Percentiles rank a stretch among this genome's conserved stretches.
Conservation (phyloP, 345 rosid species). For the rapeseed (Brassica napus) region DNA sequence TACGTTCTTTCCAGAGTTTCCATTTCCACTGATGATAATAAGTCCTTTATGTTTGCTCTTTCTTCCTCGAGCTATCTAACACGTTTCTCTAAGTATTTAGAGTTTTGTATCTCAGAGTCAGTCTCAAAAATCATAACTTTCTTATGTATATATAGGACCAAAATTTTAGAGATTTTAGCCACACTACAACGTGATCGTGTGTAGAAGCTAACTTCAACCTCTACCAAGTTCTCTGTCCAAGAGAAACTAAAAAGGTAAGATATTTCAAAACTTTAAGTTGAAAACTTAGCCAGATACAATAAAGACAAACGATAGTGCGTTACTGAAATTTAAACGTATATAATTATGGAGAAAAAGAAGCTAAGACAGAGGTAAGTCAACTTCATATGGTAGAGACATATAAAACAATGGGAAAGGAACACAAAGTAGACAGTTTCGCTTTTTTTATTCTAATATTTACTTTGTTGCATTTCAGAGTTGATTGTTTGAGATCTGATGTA, state of each 20-base stretch:
- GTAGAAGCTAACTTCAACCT: neutral
- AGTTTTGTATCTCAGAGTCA: neutral
- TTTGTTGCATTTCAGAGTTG: too few relatives aligned
- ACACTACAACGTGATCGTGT: neutral
- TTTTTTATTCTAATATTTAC: too few relatives aligned
- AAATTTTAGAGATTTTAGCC: neutral
- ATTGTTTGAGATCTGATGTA: too few relatives aligned
- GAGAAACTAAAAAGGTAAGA: neutral
- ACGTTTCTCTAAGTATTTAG: neutral
- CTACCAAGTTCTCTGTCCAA: neutral
- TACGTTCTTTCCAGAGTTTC: neutral
- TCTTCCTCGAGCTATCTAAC: neutral
- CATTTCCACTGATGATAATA: neutral
- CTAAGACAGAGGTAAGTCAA: too few relatives aligned
- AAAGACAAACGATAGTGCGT: too few relatives aligned
- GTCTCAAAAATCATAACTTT: neutral
- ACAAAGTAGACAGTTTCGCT: too few relatives aligned
- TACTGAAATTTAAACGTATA: too few relatives aligned
- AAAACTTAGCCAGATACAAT: neutral
- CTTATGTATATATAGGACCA: neutral
- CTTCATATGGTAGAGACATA: too few relatives aligned
- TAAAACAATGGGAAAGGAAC: too few relatives aligned
- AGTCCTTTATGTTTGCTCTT: neutral
- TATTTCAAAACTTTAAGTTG: neutral
- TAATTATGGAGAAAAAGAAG: too few relatives aligned